A percentile compares a stretch with the other conserved stretches of the same genome.
Evolutionary conservation across 1,139 yeast species (phyloP).

Genomic region (Nakaseomyces delphensis): DNA sequence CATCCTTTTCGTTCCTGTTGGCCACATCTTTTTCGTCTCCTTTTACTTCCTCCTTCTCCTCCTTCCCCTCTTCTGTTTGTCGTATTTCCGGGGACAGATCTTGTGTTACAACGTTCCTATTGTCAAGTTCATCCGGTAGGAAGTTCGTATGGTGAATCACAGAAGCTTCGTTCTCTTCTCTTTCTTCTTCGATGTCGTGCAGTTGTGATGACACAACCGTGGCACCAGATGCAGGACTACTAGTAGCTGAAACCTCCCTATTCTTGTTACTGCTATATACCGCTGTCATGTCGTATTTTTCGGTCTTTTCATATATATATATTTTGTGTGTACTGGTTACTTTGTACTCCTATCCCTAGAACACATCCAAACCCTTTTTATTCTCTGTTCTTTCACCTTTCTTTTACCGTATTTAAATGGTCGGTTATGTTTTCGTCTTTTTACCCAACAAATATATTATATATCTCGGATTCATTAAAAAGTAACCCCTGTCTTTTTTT

Average conservation of each 20-base stretch:
- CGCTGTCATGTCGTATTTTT: neutral
- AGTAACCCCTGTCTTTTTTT: too few relatives aligned
- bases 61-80: neutral
- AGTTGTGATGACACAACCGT: conserved; percentile 3
- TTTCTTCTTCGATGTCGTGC: conserved; percentile 1
- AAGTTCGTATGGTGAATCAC: neutral
- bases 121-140: too few relatives aligned
- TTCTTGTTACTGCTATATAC: neutral
- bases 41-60: neutral
- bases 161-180: conserved; percentile 2
- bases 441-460: neutral
- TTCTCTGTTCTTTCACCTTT: too few relatives aligned
- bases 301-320: neutral
- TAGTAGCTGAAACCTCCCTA: neutral
- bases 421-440: neutral
- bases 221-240: conserved; percentile 1
- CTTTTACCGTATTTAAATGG: too few relatives aligned
- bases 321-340: neutral
- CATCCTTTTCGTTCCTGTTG: too few relatives aligned
- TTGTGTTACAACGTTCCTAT: too few relatives aligned
- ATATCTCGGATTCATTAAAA: too few relatives aligned
- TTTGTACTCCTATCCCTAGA: too few relatives aligned
- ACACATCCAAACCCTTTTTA: too few relatives aligned
- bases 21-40: neutral
- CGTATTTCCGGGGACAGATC: too few relatives aligned